These are phyloP conservation scores for Mrakia frigida DNA, from an alignment of 768 basidiomycete genomes.

Conservation along the genomic window DNA sequence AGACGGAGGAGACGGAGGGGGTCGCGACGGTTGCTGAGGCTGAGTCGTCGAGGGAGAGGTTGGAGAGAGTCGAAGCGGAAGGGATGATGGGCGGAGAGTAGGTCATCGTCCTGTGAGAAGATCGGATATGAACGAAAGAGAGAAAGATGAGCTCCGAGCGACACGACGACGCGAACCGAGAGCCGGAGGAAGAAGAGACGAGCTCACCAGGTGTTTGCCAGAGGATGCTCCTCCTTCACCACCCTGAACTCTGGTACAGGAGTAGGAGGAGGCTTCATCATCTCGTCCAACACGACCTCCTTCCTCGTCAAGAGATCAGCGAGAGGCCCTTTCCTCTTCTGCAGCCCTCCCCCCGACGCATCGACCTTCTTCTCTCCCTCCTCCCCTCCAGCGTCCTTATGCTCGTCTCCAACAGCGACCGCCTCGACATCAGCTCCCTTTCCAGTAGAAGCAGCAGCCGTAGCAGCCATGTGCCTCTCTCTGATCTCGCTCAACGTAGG, in stretches of 20 bases:
- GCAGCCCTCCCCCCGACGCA: background rate
- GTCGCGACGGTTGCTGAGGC: background rate
- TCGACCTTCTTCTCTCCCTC: background rate
- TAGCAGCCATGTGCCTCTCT: background rate
- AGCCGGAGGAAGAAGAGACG: background rate
- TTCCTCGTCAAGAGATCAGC: background rate
- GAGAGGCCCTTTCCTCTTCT: background rate
- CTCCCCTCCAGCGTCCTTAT: background rate
- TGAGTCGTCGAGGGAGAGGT: background rate
- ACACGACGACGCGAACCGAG: background rate
- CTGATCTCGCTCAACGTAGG: background rate
- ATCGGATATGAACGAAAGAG: too few species aligned
- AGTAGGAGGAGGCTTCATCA: background rate
- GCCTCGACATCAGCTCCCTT: background rate
- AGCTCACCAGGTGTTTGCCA: background rate
- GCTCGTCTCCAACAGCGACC: background rate
- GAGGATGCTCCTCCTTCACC: constrained; percentile 9
- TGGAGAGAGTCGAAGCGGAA: background rate
- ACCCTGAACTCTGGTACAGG: constrained; percentile 2
- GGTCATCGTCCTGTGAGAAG: constrained; percentile 5
- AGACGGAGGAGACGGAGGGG: constrained; percentile 5
- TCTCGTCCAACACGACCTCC: background rate
- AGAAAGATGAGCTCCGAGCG: background rate
- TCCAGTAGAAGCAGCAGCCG: background rate
- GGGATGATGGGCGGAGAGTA: constrained; percentile 1